phyloP scores from a whole-genome alignment of 1,284 basidiomycete genomes.

The Apiotrichum akiyoshidainum region DNA sequence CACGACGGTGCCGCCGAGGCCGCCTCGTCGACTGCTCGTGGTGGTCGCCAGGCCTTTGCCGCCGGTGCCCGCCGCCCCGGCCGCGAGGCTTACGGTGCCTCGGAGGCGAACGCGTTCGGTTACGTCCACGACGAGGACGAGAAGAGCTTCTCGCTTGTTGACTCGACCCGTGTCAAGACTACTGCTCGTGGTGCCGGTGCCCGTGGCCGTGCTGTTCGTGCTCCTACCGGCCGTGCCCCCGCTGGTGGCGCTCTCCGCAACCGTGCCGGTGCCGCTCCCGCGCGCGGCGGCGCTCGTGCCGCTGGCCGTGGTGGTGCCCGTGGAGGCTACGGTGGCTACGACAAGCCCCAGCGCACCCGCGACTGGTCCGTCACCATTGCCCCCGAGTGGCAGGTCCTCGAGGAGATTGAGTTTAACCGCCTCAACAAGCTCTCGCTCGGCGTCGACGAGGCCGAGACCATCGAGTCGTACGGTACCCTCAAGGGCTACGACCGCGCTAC shows the following conservation, averaged over 20 bases:
- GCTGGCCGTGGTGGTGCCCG: slow-evolving; percentile 62
- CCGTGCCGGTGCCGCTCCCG: slow-evolving; percentile 32
- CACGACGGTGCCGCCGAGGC: slow-evolving; percentile 63
- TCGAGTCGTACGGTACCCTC: slow-evolving; percentile 83
- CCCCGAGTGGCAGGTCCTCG: slow-evolving; percentile 86
- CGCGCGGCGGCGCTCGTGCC: slow-evolving; percentile 37
- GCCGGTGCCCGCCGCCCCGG: slow-evolving; percentile 40
- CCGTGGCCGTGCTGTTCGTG: slow-evolving; percentile 26
- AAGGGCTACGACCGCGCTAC: slow-evolving; percentile 85
- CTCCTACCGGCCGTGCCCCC: slow-evolving; percentile 19
- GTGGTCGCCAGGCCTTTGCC: slow-evolving; percentile 24
- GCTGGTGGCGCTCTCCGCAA: slow-evolving; percentile 19
- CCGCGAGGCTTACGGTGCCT: slow-evolving; percentile 53
- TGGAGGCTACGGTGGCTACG: slow-evolving; percentile 86
- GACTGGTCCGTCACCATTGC: slow-evolving; percentile 94
- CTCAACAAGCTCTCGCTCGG: slow-evolving; percentile 87
- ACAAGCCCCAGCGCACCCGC: slow-evolving; percentile 85
- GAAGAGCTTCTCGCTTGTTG: slow-evolving; percentile 94
- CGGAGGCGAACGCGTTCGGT: slow-evolving; percentile 86
- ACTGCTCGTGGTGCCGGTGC: slow-evolving; percentile 64
- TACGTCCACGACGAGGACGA: slow-evolving; percentile 99
- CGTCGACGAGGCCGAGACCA: slow-evolving; percentile 81
- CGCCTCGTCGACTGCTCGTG: slow-evolving; percentile 59
- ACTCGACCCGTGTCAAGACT: slow-evolving; percentile 55
- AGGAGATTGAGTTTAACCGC: slow-evolving; percentile 96